Evolutionary conservation across 108 stramenopile genomes (phyloP), one percentile per base, ranked within the genome.

Genomic region (Discostella pseudostelligera): DNA sequence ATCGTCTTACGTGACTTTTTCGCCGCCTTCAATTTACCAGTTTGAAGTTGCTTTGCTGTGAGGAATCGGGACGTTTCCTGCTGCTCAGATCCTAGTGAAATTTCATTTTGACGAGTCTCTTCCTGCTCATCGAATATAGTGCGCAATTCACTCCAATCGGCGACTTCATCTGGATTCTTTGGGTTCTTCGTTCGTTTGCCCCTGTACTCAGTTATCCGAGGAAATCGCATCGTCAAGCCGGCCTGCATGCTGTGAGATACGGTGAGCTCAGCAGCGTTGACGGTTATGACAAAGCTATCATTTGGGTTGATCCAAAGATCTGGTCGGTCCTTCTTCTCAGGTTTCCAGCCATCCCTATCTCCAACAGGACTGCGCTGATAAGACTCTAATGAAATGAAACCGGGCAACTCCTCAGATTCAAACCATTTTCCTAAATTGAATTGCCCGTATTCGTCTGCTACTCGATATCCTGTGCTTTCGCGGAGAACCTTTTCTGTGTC

Each of bases 191-290:
- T 26, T 13, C 53, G 28, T 54, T 35, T 36, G n/a, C 53, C 53
- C 37, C 93, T 79, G 45, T 90, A 70, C 14, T 60, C 72, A 12
- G 56, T 69, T 17, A 92, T 84, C 14, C 88, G 60, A 35, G 93
- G 93, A 80, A 91, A 92, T 39, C 93, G 69, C 47, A 94, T 48
- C 0, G 82, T 69, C 1, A 94, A 17, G 13, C 93, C 93, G 24
- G 85, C 85, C 36, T 85, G 78, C 37, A 78, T 83, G 35, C 67
- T 68, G 6, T 74, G 56, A 29, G 72, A 73, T n/a, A 60, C 29
- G 17, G 77, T 67, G 37, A 95, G 69, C 62, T 95, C 93, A 64
- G 76, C 87, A 13, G 87, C 80, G 37, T 88, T 84, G 16, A 89
- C 9, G 7, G 85, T 85, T 9, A 94, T 42, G 49, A 91, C 84